phyloP scores from a whole-genome alignment of 108 stramenopile genomes.

The Skeletonema potamos region DNA sequence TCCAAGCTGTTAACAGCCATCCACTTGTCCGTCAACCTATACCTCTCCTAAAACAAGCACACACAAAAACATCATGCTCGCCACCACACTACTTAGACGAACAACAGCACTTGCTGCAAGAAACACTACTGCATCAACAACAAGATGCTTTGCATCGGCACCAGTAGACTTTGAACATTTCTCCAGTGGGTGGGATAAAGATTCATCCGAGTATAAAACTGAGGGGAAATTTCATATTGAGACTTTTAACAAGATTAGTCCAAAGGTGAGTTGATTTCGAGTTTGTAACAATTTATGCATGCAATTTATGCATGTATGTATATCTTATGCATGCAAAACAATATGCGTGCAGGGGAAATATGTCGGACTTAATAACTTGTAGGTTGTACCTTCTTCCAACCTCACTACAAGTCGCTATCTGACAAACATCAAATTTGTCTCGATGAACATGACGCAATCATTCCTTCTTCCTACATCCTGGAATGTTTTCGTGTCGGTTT shows the following conservation, averaged over 20 bases:
- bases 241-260: not conserved
- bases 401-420: constrained; percentile 1
- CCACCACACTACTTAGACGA: not conserved
- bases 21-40: no score
- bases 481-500: not conserved
- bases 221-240: constrained; percentile 4
- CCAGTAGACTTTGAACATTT: not conserved
- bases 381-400: not conserved
- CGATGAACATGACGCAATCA: not conserved
- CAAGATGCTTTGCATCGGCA: not conserved
- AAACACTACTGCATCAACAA: not conserved
- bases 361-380: constrained; percentile 3
- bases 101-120: not conserved
- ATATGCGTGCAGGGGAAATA: not conserved
- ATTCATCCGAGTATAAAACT: not conserved
- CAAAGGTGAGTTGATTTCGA: not conserved
- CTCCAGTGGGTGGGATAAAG: not conserved
- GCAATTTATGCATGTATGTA: not conserved
- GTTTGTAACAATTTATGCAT: no score
- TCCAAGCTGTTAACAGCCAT: not conserved
- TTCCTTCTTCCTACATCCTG: not conserved
- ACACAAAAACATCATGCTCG: not conserved
- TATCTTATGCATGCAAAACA: not conserved
- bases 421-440: not conserved
- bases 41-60: not conserved